Base-by-base conservation (phyloP, 2,329 filamentous ascomycete genomes). In the Claviceps cyperi region DNA sequence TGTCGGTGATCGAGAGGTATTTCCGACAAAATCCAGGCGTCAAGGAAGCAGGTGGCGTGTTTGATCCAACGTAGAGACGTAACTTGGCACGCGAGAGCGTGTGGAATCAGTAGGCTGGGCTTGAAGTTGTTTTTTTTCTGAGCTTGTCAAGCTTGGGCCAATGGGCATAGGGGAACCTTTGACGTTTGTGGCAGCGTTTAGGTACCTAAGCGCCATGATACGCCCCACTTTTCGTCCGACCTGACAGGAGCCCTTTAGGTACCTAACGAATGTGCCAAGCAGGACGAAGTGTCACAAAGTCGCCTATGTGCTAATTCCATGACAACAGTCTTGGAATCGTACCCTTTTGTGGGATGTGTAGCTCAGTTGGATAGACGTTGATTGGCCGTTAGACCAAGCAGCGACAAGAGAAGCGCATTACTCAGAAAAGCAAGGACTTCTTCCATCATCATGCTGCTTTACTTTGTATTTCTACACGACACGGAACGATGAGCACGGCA, bases 121-220 rank as follows among this genome's bases (percentile, higher is more conserved):
- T n/a, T 4, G 21, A n/a, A 11, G 15, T 38, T 19, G n/a, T 28
- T 43, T 22, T 22, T 32, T 48, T 48, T n/a, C 7, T 13, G 19
- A 38, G 46, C 39, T 55, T 55, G 51, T 19, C 46, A 50, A 66
- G 64, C 64, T 66, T 56, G 51, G 54, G 8, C 64, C 64, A 66
- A 66, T 66, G 56, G 63, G 41, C 51, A 43, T 7, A 37, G n/a
- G 4, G 4, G 46, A n/a, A 21, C 15, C n/a, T 32, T 22, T 32
- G 43, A 5, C 11, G 6, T 39, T 19, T 32, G 28, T 32, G 28
- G 28, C 28, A 32, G 28, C 28, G 13, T 37, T n/a, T n/a, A n/a
- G n/a, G n/a, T n/a, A n/a, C n/a, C n/a, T n/a, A 39, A 22, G 36
- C 46, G 8, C 46, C 19, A 21, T 41, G 40, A 2, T 13, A n/a